phyloP scores from a whole-genome alignment of 305 asterid species.

The Vinca major region DNA sequence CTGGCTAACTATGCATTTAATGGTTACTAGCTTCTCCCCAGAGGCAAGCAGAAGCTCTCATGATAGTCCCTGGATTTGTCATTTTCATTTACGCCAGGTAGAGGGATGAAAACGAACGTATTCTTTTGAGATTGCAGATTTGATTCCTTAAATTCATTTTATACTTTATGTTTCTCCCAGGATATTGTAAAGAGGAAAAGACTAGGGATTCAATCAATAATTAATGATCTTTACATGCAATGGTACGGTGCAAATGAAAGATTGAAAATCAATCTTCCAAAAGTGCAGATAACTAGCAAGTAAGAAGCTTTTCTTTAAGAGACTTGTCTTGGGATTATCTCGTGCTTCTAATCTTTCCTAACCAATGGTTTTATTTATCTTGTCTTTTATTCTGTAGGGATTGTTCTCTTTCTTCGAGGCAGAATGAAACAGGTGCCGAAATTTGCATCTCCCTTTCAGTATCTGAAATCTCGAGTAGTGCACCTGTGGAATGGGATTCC shows the following conservation, averaged over 20 bases:
- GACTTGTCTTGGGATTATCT: neutral
- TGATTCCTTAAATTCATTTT: slow-evolving; percentile 6
- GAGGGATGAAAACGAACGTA: slow-evolving; percentile 12
- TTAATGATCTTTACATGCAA: slow-evolving; percentile 45
- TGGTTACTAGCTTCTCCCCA: slow-evolving; percentile 37
- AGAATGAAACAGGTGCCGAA: slow-evolving; percentile 21
- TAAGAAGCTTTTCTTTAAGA: slow-evolving; percentile 29
- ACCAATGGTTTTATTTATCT: slow-evolving; percentile 14
- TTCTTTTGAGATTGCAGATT: neutral
- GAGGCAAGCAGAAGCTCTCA: slow-evolving; percentile 25
- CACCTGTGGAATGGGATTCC: slow-evolving; percentile 29
- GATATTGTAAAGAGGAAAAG: slow-evolving; percentile 47
- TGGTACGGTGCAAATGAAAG: slow-evolving; percentile 28
- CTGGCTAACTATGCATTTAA: slow-evolving; percentile 13
- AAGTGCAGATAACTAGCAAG: slow-evolving; percentile 47
- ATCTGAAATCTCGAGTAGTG: slow-evolving; percentile 28
- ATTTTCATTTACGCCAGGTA: slow-evolving; percentile 78
- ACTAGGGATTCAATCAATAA: slow-evolving; percentile 39
- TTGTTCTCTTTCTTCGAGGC: slow-evolving; percentile 42
- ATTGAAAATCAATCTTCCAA: slow-evolving; percentile 42
- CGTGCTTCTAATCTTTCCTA: neutral
- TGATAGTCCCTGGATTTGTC: slow-evolving; percentile 61
- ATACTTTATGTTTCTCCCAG: slow-evolving; percentile 34
- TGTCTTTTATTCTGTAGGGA: slow-evolving; percentile 33
- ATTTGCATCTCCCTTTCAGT: slow-evolving; percentile 57